These are phyloP conservation scores for Wallacemonas rigidus DNA, from an alignment of 208 protist species.

Conservation along the genomic window DNA sequence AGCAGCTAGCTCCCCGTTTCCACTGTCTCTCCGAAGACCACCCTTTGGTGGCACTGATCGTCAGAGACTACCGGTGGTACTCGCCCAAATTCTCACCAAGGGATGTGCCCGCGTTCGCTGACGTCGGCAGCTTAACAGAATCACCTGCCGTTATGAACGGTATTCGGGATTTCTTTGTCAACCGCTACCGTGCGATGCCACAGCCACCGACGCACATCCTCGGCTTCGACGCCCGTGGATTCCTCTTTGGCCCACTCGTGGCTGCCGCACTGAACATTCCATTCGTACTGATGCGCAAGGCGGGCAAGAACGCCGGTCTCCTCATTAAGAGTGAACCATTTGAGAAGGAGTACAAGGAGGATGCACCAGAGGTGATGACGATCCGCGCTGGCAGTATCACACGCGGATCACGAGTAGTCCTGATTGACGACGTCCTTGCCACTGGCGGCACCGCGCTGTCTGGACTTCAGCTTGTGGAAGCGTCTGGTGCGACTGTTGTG, in stretches of 20 bases:
- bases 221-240: conserved; percentile 91
- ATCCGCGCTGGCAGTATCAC: conserved; percentile 79
- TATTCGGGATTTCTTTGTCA: conserved; percentile 85
- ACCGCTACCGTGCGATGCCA: conserved; percentile 66
- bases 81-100: conserved; percentile 85
- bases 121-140: conserved; percentile 88
- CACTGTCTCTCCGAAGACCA: conserved; percentile 51
- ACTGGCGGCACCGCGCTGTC: conserved; percentile 90
- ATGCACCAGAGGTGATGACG: conserved; percentile 78
- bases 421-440: conserved; percentile 93
- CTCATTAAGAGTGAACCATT: conserved; percentile 89
- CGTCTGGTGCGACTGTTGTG: conserved; percentile 63
- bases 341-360: conserved; percentile 91
- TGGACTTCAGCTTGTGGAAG: conserved; percentile 88
- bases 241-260: conserved; percentile 88
- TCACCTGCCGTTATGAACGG: conserved; percentile 68
- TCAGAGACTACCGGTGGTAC: conserved; percentile 86
- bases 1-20: conserved; percentile 42
- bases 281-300: conserved; percentile 93
- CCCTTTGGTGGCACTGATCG: conserved; percentile 47
- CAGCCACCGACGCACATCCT: conserved; percentile 78
- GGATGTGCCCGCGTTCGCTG: conserved; percentile 87
- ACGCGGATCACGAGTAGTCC: conserved; percentile 75
- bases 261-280: conserved; percentile 85
- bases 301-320: conserved; percentile 82